Evolutionary conservation across 768 basidiomycete genomes (phyloP).

Genomic region (Tylopilus felleus): DNA sequence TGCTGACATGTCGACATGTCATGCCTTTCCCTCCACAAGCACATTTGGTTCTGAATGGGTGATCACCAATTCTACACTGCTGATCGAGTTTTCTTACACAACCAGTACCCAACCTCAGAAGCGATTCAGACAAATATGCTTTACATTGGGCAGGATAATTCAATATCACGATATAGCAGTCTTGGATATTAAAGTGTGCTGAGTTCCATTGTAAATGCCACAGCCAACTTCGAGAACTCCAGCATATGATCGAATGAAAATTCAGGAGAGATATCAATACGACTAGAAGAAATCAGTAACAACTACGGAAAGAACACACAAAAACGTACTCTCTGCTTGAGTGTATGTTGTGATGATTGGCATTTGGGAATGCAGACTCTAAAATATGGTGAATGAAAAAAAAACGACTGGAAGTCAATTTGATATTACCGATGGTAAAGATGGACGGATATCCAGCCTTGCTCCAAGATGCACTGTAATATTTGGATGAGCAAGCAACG

Average conservation of each 20-base stretch:
- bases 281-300: conserved; percentile 42
- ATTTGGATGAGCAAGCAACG: conserved; percentile 22
- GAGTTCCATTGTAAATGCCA: conserved; percentile 76
- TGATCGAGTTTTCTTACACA: no score
- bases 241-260: conserved; percentile 91
- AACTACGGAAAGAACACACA: conserved; percentile 37
- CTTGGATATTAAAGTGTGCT: conserved; percentile 37
- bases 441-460: conserved; percentile 83
- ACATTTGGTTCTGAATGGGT: no score
- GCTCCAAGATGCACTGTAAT: conserved; percentile 66
- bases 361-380: conserved; percentile 72
- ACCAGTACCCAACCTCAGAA: no score
- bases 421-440: conserved; percentile 63
- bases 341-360: conserved; percentile 77
- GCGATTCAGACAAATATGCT: neutral
- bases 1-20: no score
- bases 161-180: neutral
- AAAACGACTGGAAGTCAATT: neutral
- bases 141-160: neutral
- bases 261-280: conserved; percentile 80
- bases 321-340: conserved; percentile 67
- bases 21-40: no score
- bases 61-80: no score
- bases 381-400: neutral
- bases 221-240: conserved; percentile 82